These are phyloP conservation scores for Tilletiaria anomala DNA, from an alignment of 1,284 basidiomycete genomes.

Conservation along the genomic window DNA sequence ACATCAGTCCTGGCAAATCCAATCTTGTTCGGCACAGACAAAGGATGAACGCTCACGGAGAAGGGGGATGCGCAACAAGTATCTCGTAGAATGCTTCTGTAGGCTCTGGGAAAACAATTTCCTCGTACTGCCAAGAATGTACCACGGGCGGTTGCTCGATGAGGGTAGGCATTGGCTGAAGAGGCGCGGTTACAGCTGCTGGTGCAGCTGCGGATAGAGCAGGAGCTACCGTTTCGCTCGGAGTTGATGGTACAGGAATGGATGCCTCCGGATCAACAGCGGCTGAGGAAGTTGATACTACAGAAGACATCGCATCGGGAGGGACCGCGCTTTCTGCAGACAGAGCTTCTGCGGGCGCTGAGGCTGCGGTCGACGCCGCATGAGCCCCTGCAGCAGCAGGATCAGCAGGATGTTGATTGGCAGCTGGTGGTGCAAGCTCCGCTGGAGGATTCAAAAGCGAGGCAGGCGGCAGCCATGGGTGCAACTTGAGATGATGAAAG, in stretches of 20 bases:
- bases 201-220: neutral
- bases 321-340: too few species aligned
- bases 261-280: neutral
- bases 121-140: slow-evolving; percentile 98
- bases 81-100: slow-evolving; percentile 73
- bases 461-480: slow-evolving; percentile 59
- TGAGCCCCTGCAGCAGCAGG: slow-evolving; percentile 12
- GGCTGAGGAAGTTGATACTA: too few species aligned
- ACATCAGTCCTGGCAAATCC: slow-evolving; percentile 2
- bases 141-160: slow-evolving; percentile 17
- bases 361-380: slow-evolving; percentile 9
- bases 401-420: slow-evolving; percentile 44
- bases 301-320: too few species aligned
- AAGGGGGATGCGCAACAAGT: slow-evolving; percentile 67
- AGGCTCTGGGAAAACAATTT: slow-evolving; percentile 90
- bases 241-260: neutral
- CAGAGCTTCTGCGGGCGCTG: slow-evolving; percentile 3
- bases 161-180: neutral
- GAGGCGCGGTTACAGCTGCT: neutral
- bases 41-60: slow-evolving; percentile 45
- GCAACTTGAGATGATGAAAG: slow-evolving; percentile 87
- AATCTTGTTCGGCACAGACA: neutral
- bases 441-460: too few species aligned
- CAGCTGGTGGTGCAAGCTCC: slow-evolving; percentile 51
- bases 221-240: neutral